These are phyloP conservation scores for Suillus spraguei DNA, from an alignment of 768 basidiomycete species.

Conservation along the genomic window DNA sequence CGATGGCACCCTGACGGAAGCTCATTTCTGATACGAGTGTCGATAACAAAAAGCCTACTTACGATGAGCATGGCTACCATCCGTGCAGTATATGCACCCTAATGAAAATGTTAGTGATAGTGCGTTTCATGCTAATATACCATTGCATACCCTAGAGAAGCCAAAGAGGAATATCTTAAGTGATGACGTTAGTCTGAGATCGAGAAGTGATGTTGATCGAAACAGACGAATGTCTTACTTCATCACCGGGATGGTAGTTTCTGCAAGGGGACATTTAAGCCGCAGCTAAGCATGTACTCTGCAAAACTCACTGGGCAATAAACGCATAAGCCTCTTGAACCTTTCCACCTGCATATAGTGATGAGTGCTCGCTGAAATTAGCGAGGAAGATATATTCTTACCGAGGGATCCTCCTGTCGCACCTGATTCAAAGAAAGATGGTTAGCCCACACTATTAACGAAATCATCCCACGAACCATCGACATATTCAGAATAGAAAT, in stretches of 20 bases:
- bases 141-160: constrained; percentile 61
- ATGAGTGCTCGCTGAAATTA: constrained; percentile 8
- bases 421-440: constrained; percentile 41
- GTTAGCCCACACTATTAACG: neutral
- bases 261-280: constrained; percentile 34
- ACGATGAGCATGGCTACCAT: constrained; percentile 76
- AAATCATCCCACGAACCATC: constrained; percentile 46
- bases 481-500: constrained; percentile 59
- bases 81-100: constrained; percentile 79
- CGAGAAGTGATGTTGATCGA: constrained; percentile 5
- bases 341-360: constrained; percentile 54
- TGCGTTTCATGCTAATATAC: neutral
- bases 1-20: constrained; percentile 59
- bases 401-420: constrained; percentile 66
- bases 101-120: constrained; percentile 13
- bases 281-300: neutral
- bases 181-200: constrained; percentile 15
- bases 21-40: constrained; percentile 3
- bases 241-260: constrained; percentile 72
- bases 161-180: constrained; percentile 75
- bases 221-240: constrained; percentile 41
- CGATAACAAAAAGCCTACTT: constrained; percentile 22
- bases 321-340: constrained; percentile 83
- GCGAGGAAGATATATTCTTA: constrained; percentile 24
- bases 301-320: constrained; percentile 65